Conservation (phyloP, 2,329 filamentous ascomycete species). For the Trichoderma sp. region DNA sequence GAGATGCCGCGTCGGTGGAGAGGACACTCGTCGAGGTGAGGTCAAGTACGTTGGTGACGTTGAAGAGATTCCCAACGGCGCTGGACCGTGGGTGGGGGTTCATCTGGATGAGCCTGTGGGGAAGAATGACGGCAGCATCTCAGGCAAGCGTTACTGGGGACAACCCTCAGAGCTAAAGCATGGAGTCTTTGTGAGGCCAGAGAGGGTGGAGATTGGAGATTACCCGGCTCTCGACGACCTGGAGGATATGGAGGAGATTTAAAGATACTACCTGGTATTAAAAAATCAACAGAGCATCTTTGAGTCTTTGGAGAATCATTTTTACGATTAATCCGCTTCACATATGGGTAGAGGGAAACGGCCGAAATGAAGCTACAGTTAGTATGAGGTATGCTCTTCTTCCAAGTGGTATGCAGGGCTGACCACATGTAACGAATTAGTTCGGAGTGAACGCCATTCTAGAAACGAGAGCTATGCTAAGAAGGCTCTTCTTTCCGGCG, state of each 20-base stretch:
- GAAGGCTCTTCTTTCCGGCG: not conserved
- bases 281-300: not conserved
- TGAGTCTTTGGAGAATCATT: not conserved
- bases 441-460: slow-evolving; percentile 14
- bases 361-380: not conserved
- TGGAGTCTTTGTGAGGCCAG: slow-evolving; percentile 77
- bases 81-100: slow-evolving; percentile 71
- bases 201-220: slow-evolving; percentile 75
- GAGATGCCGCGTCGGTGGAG: slow-evolving; percentile 65
- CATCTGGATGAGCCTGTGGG: slow-evolving; percentile 77
- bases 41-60: slow-evolving; percentile 74
- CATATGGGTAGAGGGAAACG: not conserved
- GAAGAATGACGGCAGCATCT: slow-evolving; percentile 78
- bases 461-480: slow-evolving; percentile 4
- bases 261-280: slow-evolving; percentile 17
- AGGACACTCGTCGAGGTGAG: slow-evolving; percentile 69
- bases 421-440: not conserved
- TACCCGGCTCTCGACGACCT: slow-evolving; percentile 71
- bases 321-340: not conserved
- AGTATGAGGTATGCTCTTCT: not conserved
- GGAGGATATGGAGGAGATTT: slow-evolving; percentile 77
- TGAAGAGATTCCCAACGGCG: slow-evolving; percentile 67
- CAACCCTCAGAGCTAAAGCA: slow-evolving; percentile 64
- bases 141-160: slow-evolving; percentile 69
- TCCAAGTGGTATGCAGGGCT: slow-evolving; percentile 10